phyloP scores from a whole-genome alignment of 305 asterid genomes.

The Galium porrigens region DNA sequence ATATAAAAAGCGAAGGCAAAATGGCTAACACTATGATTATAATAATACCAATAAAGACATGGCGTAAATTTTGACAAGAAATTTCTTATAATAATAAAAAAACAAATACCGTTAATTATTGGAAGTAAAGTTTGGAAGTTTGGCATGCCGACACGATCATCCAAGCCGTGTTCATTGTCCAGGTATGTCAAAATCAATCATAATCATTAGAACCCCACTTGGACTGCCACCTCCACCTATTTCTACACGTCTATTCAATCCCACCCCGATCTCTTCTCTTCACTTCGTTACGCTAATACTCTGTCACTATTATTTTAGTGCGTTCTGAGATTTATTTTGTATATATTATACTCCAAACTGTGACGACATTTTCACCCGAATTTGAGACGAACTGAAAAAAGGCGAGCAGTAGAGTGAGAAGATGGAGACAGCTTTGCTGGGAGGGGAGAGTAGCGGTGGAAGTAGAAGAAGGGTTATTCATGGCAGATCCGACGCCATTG shows the following conservation, averaged over 20 bases:
- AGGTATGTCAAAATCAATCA: not conserved
- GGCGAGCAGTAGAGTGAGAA: not conserved
- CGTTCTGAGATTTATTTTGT: not conserved
- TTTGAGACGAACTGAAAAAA: not conserved
- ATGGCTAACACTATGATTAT: too few species aligned
- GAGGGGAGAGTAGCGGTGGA: conserved; percentile 25
- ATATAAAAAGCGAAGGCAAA: too few species aligned
- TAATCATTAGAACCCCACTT: not conserved
- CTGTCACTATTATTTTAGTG: not conserved
- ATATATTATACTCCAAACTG: not conserved
- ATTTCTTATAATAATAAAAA: too few species aligned
- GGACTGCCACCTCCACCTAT: not conserved
- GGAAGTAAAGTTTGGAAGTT: not conserved
- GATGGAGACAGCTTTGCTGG: conserved; percentile 47
- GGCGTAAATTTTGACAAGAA: not conserved
- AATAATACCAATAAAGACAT: too few species aligned
- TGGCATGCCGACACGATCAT: conserved; percentile 1
- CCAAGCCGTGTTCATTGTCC: not conserved
- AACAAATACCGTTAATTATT: not conserved
- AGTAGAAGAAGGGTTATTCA: conserved; percentile 16
- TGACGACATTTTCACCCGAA: conserved; percentile 4
- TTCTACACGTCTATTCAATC: not conserved
- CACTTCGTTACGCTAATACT: not conserved
- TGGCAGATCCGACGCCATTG: conserved; percentile 58
- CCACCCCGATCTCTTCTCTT: not conserved